Conservation (phyloP, 1,284 basidiomycete genomes). For the Sporisorium iseilematis-ciliati region DNA sequence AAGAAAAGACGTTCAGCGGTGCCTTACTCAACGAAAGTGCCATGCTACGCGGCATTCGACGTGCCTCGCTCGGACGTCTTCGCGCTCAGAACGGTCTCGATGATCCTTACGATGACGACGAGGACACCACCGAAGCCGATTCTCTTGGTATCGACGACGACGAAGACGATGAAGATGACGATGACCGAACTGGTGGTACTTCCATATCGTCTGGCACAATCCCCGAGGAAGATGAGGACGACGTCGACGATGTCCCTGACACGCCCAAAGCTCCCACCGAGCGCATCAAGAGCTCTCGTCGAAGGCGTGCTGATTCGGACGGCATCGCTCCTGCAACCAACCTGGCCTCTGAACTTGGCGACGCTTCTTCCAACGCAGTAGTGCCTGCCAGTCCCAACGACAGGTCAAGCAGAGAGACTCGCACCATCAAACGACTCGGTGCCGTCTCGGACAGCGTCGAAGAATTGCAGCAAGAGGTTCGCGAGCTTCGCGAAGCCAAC, state of each 20-base stretch:
- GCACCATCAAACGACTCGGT: conserved; percentile 54
- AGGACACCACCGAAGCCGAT: conserved; percentile 38
- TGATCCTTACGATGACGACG: conserved; percentile 40
- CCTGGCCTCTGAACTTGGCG: conserved; percentile 82
- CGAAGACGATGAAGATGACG: conserved; percentile 23
- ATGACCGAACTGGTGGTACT: conserved; percentile 15
- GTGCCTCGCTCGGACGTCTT: conserved; percentile 29
- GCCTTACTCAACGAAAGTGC: conserved; percentile 57
- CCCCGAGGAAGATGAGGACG: conserved; percentile 49
- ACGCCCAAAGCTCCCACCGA: conserved; percentile 40
- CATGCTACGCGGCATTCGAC: conserved; percentile 48
- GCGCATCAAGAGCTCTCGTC: conserved; percentile 17
- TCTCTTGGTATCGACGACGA: conserved; percentile 27
- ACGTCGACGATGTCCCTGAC: conserved; percentile 61
- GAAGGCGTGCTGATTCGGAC: conserved; percentile 21
- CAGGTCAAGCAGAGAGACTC: conserved; percentile 50
- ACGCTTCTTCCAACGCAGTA: conserved; percentile 72
- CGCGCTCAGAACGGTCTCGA: conserved; percentile 24
- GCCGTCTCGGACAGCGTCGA: conserved; percentile 38
- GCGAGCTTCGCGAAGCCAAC: conserved; percentile 91
- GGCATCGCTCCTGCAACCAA: conserved; percentile 11
- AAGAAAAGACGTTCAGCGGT: conserved; percentile 63
- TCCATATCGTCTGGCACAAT: conserved; percentile 34
- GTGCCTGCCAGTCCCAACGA: conserved; percentile 15
- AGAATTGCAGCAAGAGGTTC: conserved; percentile 78